phyloP scores from a whole-genome alignment of 1,284 basidiomycete genomes.

The Ceratobasidium sp. region DNA sequence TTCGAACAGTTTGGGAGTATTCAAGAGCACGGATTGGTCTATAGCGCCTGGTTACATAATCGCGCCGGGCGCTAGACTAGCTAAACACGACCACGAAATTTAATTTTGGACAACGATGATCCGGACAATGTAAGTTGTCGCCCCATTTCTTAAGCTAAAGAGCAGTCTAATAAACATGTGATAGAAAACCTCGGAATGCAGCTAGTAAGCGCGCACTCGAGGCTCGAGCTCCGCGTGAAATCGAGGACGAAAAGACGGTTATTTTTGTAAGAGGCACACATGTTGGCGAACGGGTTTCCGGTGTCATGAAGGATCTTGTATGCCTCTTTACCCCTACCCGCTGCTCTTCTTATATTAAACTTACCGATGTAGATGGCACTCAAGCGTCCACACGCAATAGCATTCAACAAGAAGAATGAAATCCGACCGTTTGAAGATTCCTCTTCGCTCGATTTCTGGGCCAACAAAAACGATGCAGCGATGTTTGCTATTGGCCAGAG shows the following conservation, averaged over 20 bases:
- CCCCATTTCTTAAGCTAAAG: not conserved
- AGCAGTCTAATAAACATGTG: not conserved
- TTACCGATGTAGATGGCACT: too few relatives aligned
- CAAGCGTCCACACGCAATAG: constrained; percentile 89
- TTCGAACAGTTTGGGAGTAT: too few relatives aligned
- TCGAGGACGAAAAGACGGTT: constrained; percentile 87
- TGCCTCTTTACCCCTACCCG: too few relatives aligned
- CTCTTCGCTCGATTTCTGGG: constrained; percentile 91
- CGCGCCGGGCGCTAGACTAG: too few relatives aligned
- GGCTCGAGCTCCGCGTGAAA: constrained; percentile 88
- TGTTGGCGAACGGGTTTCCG: constrained; percentile 83
- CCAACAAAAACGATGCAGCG: constrained; percentile 93
- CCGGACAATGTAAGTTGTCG: constrained; percentile 26
- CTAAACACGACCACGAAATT: too few relatives aligned
- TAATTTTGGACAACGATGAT: constrained; percentile 36
- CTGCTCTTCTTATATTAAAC: too few relatives aligned
- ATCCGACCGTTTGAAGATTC: constrained; percentile 91
- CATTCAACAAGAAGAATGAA: constrained; percentile 95
- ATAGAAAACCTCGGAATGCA: constrained; percentile 96
- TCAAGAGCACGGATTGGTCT: too few relatives aligned
- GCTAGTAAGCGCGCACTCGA: constrained; percentile 95
- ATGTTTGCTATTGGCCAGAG: constrained; percentile 93
- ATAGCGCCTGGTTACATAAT: too few relatives aligned
- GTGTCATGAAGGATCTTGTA: constrained; percentile 91
- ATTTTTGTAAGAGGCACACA: constrained; percentile 94